Percentiles rank a stretch among this genome's conserved stretches.
phyloP scores from a whole-genome alignment of 306 rosid species.

The Rubus idaeus region DNA sequence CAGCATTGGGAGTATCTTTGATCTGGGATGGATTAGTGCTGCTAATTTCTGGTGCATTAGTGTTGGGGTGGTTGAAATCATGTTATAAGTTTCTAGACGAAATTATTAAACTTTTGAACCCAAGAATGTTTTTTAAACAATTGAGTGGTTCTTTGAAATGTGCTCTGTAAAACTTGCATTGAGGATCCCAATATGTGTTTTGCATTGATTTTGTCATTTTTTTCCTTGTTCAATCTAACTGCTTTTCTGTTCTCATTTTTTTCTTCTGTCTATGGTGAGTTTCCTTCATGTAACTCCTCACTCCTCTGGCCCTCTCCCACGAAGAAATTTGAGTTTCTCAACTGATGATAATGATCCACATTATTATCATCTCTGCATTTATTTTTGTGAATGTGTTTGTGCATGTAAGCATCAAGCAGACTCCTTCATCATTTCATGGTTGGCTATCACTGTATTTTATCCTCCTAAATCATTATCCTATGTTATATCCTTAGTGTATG shows the following conservation, averaged over 20 bases:
- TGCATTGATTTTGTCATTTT: neutral
- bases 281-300: neutral
- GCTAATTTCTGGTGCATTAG: neutral
- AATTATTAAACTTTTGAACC: neutral
- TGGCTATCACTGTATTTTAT: neutral
- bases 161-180: neutral
- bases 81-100: neutral
- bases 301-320: neutral
- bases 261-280: neutral
- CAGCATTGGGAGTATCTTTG: neutral
- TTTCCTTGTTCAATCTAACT: neutral
- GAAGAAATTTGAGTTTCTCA: neutral
- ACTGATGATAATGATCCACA: neutral
- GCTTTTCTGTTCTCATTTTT: neutral
- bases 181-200: neutral
- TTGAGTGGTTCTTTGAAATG: neutral
- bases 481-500: neutral
- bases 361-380: slow-evolving; percentile 7
- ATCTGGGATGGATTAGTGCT: neutral
- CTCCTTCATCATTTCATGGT: neutral
- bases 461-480: neutral
- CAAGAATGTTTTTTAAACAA: neutral
- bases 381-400: neutral
- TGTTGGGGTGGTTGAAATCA: neutral
- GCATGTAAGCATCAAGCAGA: neutral